phyloP scores from a whole-genome alignment of 352 stramenopile species.

The Phytophthora tubulina region DNA sequence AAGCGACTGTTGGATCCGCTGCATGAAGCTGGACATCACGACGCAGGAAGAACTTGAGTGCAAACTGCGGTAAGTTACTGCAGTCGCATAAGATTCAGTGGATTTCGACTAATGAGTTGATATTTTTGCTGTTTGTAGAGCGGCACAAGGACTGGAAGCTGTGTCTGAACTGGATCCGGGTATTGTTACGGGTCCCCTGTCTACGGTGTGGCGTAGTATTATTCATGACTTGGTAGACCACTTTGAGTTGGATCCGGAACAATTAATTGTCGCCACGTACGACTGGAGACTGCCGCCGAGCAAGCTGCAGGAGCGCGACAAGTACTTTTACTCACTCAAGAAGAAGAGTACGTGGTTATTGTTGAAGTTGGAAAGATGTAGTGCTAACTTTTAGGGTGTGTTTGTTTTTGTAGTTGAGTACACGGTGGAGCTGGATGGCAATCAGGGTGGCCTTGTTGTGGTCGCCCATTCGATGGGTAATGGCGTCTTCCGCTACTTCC shows the following conservation, averaged over 20 bases:
- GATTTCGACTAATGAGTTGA: slow-evolving; percentile 18
- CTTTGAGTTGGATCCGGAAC: slow-evolving; percentile 71
- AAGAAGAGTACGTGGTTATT: slow-evolving; percentile 62
- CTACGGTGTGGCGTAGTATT: slow-evolving; percentile 74
- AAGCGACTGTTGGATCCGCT: slow-evolving; percentile 79
- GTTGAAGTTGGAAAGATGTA: not conserved
- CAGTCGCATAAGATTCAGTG: slow-evolving; percentile 5
- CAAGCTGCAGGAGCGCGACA: slow-evolving; percentile 76
- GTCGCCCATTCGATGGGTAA: slow-evolving; percentile 89
- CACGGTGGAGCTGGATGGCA: slow-evolving; percentile 60
- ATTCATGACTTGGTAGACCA: slow-evolving; percentile 75
- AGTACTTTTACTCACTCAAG: slow-evolving; percentile 80
- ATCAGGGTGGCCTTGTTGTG: slow-evolving; percentile 64
- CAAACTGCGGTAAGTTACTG: slow-evolving; percentile 65
- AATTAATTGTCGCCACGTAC: slow-evolving; percentile 81
- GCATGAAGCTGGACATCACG: slow-evolving; percentile 77
- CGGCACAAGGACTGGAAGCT: slow-evolving; percentile 61
- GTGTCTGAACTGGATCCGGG: slow-evolving; percentile 83
- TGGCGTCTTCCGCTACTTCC: slow-evolving; percentile 82
- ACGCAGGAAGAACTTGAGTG: slow-evolving; percentile 79
- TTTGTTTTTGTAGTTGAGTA: slow-evolving; percentile 61
- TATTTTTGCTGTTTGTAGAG: slow-evolving; percentile 41
- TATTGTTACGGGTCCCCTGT: slow-evolving; percentile 77
- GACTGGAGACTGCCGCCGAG: slow-evolving; percentile 84
- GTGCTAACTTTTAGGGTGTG: slow-evolving; percentile 6